Base-by-base conservation (phyloP, 225 moss, liverwort and hornwort species). In the Asterella californica region DNA sequence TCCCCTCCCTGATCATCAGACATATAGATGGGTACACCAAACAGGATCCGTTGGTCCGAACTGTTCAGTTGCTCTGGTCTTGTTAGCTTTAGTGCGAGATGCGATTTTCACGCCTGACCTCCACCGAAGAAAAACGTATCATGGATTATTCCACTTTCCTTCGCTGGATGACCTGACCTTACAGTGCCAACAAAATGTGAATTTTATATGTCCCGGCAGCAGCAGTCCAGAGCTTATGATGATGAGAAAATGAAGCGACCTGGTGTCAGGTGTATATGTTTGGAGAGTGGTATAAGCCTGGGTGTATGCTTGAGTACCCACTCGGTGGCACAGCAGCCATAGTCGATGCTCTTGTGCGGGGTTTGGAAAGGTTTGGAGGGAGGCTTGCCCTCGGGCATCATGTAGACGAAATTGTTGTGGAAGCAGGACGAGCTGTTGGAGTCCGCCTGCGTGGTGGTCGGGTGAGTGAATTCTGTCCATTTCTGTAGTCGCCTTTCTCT, bases 271-370 rank as follows among this genome's bases (percentile, higher is more conserved):
- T 96, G 30, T 96, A 93, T 82, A 94, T 96, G 96, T 94, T 96
- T 79, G 94, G 94, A 82, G 94, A 94, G 81, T 96, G 96, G 96
- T 94, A 92, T 79, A 94, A 94, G 78, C 92, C 89, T 63, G 96
- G 90, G 57, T 94, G 91, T 81, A 84, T 82, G 88, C 88, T 96
- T 52, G 96, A 96, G 82, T 96, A 96, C 65, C 94, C 96, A 46
- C 50, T 85, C 32, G 96, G 96, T 73, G 96, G 96, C 81, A 91
- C 91, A 60, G 92, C 92, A 79, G 91, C 96, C 72, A 90, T 94
- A 60, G 82, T 94, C 29, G 88, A 87, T 63, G 96, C 94, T 18
- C 94, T 96, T 14, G 94, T 96, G 81, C 90, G 91, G 49, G 96
- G 96, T 75, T 86, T 96, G 91, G 83, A 90, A 87, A 96, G 94